Percentiles rank a stretch among this genome's conserved stretches.
Evolutionary conservation across 768 basidiomycete genomes (phyloP).

Genomic region (Termitomyces sp.): DNA sequence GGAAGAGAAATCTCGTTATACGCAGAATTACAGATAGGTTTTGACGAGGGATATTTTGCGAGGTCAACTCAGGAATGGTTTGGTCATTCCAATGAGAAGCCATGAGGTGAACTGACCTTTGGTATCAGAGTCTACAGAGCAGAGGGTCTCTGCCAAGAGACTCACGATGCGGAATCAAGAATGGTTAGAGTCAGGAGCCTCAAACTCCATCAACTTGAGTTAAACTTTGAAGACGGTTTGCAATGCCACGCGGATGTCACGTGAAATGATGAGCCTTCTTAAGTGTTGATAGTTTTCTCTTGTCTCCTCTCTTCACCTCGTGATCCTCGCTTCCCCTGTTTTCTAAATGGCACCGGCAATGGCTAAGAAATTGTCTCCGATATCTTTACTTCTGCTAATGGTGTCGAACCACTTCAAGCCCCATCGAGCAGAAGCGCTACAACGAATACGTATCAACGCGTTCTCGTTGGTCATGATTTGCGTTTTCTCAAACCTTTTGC

Average conservation of each 20-base stretch:
- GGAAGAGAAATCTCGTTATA: not conserved
- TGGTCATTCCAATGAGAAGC: not conserved
- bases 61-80: not conserved
- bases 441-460: conserved; percentile 34
- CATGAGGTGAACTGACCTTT: not conserved
- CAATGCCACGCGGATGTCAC: too few relatives aligned
- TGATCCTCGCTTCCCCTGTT: not conserved
- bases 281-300: too few relatives aligned
- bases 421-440: conserved; percentile 37
- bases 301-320: not conserved
- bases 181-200: too few relatives aligned
- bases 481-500: conserved; percentile 32
- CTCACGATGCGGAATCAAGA: not conserved
- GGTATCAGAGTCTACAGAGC: not conserved
- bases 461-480: conserved; percentile 27
- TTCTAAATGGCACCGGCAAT: not conserved
- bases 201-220: too few relatives aligned
- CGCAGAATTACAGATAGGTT: not conserved
- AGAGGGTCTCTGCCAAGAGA: not conserved
- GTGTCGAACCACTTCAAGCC: conserved; percentile 33
- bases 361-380: not conserved
- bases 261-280: too few relatives aligned
- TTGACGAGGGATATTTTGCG: not conserved
- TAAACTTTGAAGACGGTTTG: too few relatives aligned
- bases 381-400: conserved; percentile 15